Base-by-base conservation (phyloP, 2,329 filamentous ascomycete species). In the Microdochium paspali region DNA sequence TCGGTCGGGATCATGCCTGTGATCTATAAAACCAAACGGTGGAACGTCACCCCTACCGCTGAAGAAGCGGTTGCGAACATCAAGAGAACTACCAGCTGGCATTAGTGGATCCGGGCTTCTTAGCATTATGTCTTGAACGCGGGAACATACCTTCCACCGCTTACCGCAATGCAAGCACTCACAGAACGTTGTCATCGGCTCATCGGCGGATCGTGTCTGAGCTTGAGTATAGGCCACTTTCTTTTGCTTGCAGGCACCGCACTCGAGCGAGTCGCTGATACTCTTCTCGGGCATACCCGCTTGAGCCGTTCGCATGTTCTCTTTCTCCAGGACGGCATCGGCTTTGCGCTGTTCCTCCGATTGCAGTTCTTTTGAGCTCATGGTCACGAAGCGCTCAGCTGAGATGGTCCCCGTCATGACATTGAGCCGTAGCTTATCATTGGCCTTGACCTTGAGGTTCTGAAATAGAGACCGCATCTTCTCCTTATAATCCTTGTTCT, bases 241-340 rank as follows among this genome's bases (percentile, higher is more conserved):
- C 74, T 87, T 90, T 77, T 95, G 78, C 59, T 87, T 87, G 70
- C 93, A 98, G 67, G 90, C 90, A 61, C 89, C 81, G 70, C 93
- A 98, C 68, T 88, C 84, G 60, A 97, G 76, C 49, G 84, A 87
- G 63, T 86, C 85, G 63, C 84, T 90, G 69, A 96, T 89, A 62
- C 85, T 90, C 76, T 90, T 93, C 69, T 95, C 85, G 18, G 82
- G 86, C 74, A 90, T 86, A 49, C 91, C 87, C 10, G 95, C 90
- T 82, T 97, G 94, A 1, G 93, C 89, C 67, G 91, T 89, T 72
- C 90, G 90, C 87, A 97, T 90, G 68, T 98, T 98, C 69, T 96
- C 89, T 68, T 87, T 82, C 63, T 90, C 77, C 45, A 95, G 76
- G 64, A 82, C 81, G 56, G 79, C 72, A 56, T 96, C 90, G 61